Evolutionary conservation across 805 yeast species (phyloP).

Genomic region (Yarrowia sp.): DNA sequence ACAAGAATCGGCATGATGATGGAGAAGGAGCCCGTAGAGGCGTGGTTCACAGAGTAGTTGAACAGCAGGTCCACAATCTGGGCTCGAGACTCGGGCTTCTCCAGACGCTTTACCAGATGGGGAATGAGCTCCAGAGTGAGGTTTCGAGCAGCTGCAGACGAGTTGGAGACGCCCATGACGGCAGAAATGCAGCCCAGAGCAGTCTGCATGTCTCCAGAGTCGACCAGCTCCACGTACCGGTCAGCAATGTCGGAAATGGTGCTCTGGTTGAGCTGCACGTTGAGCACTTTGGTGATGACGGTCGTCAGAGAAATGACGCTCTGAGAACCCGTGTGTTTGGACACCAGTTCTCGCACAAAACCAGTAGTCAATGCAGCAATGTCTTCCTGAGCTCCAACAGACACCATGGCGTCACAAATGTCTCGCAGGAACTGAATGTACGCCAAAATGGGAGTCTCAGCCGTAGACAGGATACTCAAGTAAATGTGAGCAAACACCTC

Average conservation of each 20-base stretch:
- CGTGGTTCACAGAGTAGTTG: conserved; percentile 23
- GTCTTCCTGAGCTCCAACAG: conserved; percentile 18
- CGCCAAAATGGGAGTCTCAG: conserved; percentile 25
- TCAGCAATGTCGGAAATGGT: conserved; percentile 13
- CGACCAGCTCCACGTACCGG: conserved; percentile 25
- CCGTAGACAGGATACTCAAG: conserved; percentile 14
- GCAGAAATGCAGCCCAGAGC: conserved; percentile 37
- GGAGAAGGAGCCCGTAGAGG: not conserved
- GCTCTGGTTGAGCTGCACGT: conserved; percentile 12
- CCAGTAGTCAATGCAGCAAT: conserved; percentile 9
- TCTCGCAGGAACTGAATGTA: conserved; percentile 35
- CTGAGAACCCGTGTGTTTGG: conserved; percentile 19
- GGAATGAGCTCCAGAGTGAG: conserved; percentile 30
- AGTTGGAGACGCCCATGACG: conserved; percentile 21
- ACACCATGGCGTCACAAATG: conserved; percentile 23
- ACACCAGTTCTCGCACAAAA: conserved; percentile 18
- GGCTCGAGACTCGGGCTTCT: not conserved
- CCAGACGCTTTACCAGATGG: conserved; percentile 22
- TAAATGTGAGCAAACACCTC: conserved; percentile 33
- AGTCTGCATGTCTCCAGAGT: conserved; percentile 15
- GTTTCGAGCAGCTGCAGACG: conserved; percentile 18
- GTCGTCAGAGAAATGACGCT: conserved; percentile 35
- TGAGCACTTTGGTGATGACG: conserved; percentile 26
- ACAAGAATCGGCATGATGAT: conserved; percentile 34
- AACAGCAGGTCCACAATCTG: conserved; percentile 30